phyloP scores from a whole-genome alignment of 768 basidiomycete species.

The Naganishia vaughanmartiniae region DNA sequence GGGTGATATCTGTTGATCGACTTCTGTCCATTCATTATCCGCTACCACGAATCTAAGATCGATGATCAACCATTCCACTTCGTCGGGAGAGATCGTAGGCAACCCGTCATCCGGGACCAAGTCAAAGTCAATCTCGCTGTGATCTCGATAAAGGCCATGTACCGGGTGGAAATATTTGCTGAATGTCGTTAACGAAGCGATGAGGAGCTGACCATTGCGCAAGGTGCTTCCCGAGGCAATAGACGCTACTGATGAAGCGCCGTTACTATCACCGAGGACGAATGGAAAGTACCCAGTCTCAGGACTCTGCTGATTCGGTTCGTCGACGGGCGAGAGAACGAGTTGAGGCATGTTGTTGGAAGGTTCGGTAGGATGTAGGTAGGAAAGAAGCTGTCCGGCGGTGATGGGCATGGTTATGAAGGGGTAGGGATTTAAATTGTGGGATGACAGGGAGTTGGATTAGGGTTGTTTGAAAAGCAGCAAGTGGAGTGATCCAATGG shows the following conservation, averaged over 20 bases:
- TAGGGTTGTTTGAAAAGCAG: slow-evolving; percentile 1
- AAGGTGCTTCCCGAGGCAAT: neutral
- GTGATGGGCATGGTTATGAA: slow-evolving; percentile 6
- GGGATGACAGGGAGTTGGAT: neutral
- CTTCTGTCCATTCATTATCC: slow-evolving; percentile 15
- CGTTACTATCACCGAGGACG: neutral
- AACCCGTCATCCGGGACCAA: slow-evolving; percentile 16
- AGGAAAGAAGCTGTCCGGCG: neutral
- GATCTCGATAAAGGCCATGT: slow-evolving; percentile 9
- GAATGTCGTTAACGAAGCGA: slow-evolving; percentile 8
- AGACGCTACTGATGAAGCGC: neutral
- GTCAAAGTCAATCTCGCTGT: neutral
- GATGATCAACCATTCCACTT: slow-evolving; percentile 27
- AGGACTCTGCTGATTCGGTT: neutral
- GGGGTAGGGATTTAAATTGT: neutral
- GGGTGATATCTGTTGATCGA: slow-evolving; percentile 2
- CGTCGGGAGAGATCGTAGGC: slow-evolving; percentile 14
- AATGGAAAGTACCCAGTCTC: neutral
- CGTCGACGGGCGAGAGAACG: neutral
- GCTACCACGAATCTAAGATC: slow-evolving; percentile 20
- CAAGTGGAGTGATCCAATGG: neutral
- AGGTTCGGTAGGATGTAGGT: neutral
- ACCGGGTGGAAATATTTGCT: slow-evolving; percentile 21
- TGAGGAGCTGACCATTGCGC: slow-evolving; percentile 1
- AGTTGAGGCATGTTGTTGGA: slow-evolving; percentile 6